Conservation (phyloP, 768 basidiomycete genomes). For the Gymnopilus junonius region DNA sequence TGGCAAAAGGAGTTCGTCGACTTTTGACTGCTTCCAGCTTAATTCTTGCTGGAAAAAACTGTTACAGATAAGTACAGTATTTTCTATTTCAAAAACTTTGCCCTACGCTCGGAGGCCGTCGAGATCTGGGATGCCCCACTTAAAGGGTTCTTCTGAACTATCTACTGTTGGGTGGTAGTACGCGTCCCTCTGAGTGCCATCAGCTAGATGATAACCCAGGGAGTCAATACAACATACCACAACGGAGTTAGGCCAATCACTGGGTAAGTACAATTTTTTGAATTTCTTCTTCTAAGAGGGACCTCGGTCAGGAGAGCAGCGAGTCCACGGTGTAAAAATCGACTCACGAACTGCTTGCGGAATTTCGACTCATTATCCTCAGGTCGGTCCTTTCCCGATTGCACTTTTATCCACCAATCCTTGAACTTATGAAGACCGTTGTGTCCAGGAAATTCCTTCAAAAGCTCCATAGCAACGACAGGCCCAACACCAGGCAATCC, state of each 20-base stretch:
- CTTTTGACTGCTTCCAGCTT: conserved; percentile 80
- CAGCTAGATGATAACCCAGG: not conserved
- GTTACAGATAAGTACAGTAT: not conserved
- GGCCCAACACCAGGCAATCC: conserved; percentile 93
- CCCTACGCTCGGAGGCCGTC: conserved; percentile 85
- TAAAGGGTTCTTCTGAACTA: conserved; percentile 90
- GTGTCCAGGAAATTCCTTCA: conserved; percentile 90
- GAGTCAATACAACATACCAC: conserved; percentile 61
- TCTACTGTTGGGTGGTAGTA: conserved; percentile 94
- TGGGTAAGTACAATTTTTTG: conserved; percentile 76
- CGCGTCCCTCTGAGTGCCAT: conserved; percentile 71
- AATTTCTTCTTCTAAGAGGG: conserved; percentile 81
- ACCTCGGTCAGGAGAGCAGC: not conserved
- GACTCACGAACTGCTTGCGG: conserved; percentile 80
- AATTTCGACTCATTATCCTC: conserved; percentile 78
- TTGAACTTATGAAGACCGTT: conserved; percentile 86
- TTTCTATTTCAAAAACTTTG: not conserved
- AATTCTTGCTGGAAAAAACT: conserved; percentile 82
- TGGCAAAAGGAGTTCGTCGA: conserved; percentile 89
- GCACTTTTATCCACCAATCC: conserved; percentile 94
- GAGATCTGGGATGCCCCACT: conserved; percentile 97
- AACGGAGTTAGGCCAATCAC: conserved; percentile 91
- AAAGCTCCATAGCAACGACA: conserved; percentile 93
- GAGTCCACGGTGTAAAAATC: not conserved
- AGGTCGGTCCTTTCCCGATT: conserved; percentile 83